A percentile compares a stretch with the other conserved stretches of the same genome.
Conservation (phyloP, 345 rosid genomes). For the Cardiospermum halicacabum region DNA sequence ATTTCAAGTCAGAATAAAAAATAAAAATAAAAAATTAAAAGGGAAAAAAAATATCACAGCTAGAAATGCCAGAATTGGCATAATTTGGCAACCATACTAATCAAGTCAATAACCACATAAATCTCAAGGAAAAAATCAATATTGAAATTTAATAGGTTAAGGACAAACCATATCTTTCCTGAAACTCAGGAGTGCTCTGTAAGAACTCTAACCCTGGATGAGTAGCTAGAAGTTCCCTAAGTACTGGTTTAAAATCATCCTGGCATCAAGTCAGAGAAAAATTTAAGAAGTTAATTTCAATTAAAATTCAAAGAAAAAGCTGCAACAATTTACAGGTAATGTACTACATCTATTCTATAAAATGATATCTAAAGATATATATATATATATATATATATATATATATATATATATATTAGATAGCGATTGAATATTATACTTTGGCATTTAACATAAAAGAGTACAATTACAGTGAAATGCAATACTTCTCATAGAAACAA, state of each 20-base stretch:
- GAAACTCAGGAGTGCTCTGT: conserved; percentile 98
- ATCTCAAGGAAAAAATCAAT: neutral
- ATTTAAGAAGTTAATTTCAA: conserved; percentile 6
- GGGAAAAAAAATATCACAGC: neutral
- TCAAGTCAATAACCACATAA: neutral
- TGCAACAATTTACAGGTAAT: neutral
- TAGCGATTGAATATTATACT: neutral
- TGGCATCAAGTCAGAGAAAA: conserved; percentile 22
- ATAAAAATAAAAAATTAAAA: no score
- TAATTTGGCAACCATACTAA: neutral
- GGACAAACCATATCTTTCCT: conserved; percentile 94
- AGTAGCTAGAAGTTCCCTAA: conserved; percentile 81
- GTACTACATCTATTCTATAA: neutral
- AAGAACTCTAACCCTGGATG: conserved; percentile 97
- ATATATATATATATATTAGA: neutral
- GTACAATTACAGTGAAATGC: neutral
- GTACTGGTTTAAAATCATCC: conserved; percentile 93
- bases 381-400: no score
- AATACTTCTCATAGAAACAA: conserved; percentile 8
- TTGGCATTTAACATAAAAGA: neutral
- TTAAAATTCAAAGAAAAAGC: neutral
- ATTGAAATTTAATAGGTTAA: conserved; percentile 4
- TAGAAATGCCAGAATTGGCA: neutral
- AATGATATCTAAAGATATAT: neutral
- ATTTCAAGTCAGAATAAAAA: no score